Conservation (phyloP, 2,329 filamentous ascomycete species). For the Talaromyces sp. region DNA sequence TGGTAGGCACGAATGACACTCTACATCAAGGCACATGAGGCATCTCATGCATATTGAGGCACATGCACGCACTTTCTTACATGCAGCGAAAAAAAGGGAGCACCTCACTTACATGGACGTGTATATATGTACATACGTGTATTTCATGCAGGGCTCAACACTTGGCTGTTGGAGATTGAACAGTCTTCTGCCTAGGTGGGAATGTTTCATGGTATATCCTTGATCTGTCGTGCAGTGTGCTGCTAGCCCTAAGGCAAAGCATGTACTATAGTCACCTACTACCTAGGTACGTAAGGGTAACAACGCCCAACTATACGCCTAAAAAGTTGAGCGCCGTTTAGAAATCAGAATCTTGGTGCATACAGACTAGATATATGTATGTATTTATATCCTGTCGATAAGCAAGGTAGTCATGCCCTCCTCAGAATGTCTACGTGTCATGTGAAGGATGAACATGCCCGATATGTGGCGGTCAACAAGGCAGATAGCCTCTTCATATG, state of each 20-base stretch:
- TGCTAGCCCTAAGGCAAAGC: background rate
- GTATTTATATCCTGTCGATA: background rate
- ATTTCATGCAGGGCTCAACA: background rate
- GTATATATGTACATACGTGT: background rate
- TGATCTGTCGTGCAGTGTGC: background rate
- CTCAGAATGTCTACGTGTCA: background rate
- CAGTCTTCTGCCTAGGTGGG: no score
- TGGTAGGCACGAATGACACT: no score
- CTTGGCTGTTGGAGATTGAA: background rate
- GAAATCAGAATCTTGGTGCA: background rate
- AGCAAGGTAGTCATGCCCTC: background rate
- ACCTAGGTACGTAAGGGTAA: slow-evolving; percentile 1
- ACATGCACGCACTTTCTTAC: background rate
- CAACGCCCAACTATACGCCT: background rate
- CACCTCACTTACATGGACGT: background rate
- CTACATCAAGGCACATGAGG: slow-evolving; percentile 1
- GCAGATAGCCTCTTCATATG: background rate
- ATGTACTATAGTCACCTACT: background rate
- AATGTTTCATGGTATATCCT: background rate
- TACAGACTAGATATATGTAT: background rate
- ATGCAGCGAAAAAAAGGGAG: background rate
- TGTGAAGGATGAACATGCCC: background rate
- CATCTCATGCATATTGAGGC: slow-evolving; percentile 2
- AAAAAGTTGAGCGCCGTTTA: no score
- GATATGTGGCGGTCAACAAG: background rate